Base-by-base conservation (phyloP, 2,329 filamentous ascomycete species). In the Mycocentrospora acerina region DNA sequence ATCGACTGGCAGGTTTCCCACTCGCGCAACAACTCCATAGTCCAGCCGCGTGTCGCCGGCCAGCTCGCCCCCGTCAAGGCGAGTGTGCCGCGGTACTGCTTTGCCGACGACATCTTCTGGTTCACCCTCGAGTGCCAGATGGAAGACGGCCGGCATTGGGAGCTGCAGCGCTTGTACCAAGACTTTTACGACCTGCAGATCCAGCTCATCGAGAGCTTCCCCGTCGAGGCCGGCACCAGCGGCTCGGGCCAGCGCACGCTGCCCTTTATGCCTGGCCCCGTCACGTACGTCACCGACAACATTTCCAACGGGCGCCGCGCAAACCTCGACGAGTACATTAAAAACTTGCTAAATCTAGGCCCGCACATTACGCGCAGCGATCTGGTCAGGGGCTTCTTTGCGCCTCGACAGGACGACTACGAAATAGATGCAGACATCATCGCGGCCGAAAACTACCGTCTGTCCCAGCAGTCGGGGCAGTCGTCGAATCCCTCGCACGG, bases 121-220 rank as follows among this genome's bases (percentile, higher is more conserved):
- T 98, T 97, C 61, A 88, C 96, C 37, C 91, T 98, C 42, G 90
- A 96, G 66, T 89, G 88, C 16, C 79, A 85, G 57, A 81, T 97
- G 67, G 89, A 95, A 60, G 90, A 97, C 62, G 90, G 90, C 32
- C 80, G 88, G 31, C 85, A 88, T 61, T 97, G 90, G 90, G 90
- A 96, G 64, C 73, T 98, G 33, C 91, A 89, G 26, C 83, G 93
- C 48, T 93, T 95, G 62, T 98, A 98, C 62, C 90, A 97, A 67
- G 93, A 97, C 71, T 98, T 98, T 64, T 98, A 97, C 71, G 93
- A 97, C 67, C 91, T 97, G 67, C 93, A 98, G 66, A 97, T 97
- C 61, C 88, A 90, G 22, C 82, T 98, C 7, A 80, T 98, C 32
- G 91, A 90, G 29, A 88, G 81, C 30, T 97, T 96, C 60, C 91